Evolutionary conservation across 1,139 yeast genomes (phyloP).

Genomic region (Hanseniaspora gamundiae): DNA sequence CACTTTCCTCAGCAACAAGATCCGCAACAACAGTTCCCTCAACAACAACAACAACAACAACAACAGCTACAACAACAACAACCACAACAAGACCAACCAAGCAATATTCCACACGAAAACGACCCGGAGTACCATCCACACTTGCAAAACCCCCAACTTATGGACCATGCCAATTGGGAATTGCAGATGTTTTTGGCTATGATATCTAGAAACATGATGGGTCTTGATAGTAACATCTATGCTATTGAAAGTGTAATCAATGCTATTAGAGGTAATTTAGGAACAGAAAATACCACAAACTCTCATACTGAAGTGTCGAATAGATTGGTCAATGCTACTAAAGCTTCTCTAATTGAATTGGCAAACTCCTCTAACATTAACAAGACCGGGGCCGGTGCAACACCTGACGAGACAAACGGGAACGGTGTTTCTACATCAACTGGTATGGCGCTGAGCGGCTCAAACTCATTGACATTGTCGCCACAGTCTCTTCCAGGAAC

Average conservation of each 20-base stretch:
- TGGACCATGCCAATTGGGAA: conserved; percentile 64
- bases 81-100: conserved; percentile 7
- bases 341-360: conserved; percentile 23
- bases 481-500: background rate
- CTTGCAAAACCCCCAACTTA: conserved; percentile 30
- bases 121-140: conserved; percentile 32
- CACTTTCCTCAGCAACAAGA: conserved; percentile 23
- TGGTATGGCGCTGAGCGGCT: background rate
- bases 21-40: conserved; percentile 16
- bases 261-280: conserved; percentile 40
- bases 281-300: conserved; percentile 8
- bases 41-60: conserved; percentile 13
- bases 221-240: conserved; percentile 64
- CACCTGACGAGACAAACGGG: conserved; percentile 8
- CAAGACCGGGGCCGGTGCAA: conserved; percentile 6
- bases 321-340: conserved; percentile 25
- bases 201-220: conserved; percentile 56
- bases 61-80: conserved; percentile 16
- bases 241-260: conserved; percentile 88
- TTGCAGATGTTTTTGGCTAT: conserved; percentile 77
- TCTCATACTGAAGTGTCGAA: conserved; percentile 19
- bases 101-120: conserved; percentile 16
- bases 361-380: conserved; percentile 10
- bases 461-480: background rate
- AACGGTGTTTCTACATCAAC: conserved; percentile 1